phyloP scores from a whole-genome alignment of 208 protist species.

The Angomonas ambiguus region DNA sequence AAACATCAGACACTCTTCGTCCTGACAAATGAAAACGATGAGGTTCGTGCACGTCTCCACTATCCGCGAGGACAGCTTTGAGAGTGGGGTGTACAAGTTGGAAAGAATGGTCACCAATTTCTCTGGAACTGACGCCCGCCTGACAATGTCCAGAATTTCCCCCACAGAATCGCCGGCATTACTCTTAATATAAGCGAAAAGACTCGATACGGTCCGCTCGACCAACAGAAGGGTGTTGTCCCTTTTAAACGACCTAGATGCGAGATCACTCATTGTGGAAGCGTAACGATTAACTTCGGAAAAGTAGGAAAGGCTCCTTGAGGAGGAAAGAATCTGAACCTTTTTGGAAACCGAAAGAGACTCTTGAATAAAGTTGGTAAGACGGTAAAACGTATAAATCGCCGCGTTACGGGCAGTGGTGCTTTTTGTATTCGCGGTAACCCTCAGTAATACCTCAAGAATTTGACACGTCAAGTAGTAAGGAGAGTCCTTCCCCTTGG shows the following conservation, averaged over 20 bases:
- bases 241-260: conserved; percentile 24
- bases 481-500: background rate
- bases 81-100: conserved; percentile 25
- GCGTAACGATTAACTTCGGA: conserved; percentile 23
- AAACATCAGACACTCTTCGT: conserved; percentile 9
- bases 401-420: conserved; percentile 24
- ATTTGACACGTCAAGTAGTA: conserved; percentile 8
- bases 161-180: background rate
- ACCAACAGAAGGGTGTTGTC: conserved; percentile 29
- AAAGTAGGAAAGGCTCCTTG: conserved; percentile 35
- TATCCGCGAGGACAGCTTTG: conserved; percentile 15
- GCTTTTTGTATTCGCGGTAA: conserved; percentile 25
- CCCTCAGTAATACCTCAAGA: conserved; percentile 26
- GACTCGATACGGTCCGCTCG: conserved; percentile 19
- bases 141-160: conserved; percentile 49
- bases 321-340: conserved; percentile 45
- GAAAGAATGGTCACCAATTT: conserved; percentile 30
- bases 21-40: conserved; percentile 23
- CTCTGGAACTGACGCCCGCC: conserved; percentile 22
- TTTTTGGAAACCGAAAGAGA: conserved; percentile 21
- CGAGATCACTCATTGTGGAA: conserved; percentile 15
- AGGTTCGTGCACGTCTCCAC: conserved; percentile 18
- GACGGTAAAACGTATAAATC: conserved; percentile 33
- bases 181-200: conserved; percentile 23
- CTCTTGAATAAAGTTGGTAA: conserved; percentile 34